phyloP scores from a whole-genome alignment of 2,329 filamentous ascomycete genomes.

The Ascochyta lentis region DNA sequence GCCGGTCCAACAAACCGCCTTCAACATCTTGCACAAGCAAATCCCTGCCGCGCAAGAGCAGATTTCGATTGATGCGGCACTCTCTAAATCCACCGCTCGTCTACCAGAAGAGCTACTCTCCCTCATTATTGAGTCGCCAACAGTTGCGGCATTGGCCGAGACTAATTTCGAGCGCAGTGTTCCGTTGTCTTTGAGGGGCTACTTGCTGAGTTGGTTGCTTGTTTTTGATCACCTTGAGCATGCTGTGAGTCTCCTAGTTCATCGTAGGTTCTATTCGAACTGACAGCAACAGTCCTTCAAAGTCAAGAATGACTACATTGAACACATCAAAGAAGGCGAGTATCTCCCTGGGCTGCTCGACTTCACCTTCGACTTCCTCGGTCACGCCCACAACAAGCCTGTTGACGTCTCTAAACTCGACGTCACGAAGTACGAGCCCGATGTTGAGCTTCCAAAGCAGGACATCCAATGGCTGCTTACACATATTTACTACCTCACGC shows the following conservation, averaged over 20 bases:
- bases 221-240: slow-evolving; percentile 84
- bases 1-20: slow-evolving; percentile 80
- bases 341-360: slow-evolving; percentile 73
- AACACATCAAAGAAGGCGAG: slow-evolving; percentile 76
- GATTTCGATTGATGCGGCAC: slow-evolving; percentile 75
- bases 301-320: slow-evolving; percentile 80
- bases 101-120: slow-evolving; percentile 87
- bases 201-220: slow-evolving; percentile 87
- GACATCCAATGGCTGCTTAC: slow-evolving; percentile 84
- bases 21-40: slow-evolving; percentile 78
- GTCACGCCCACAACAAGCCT: slow-evolving; percentile 75
- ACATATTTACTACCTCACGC: slow-evolving; percentile 82
- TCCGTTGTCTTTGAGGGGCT: slow-evolving; percentile 74
- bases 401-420: slow-evolving; percentile 75
- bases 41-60: slow-evolving; percentile 81
- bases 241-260: slow-evolving; percentile 55
- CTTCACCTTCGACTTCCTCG: slow-evolving; percentile 84
- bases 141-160: slow-evolving; percentile 70
- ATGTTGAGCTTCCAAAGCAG: slow-evolving; percentile 68
- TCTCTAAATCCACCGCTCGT: slow-evolving; percentile 74
- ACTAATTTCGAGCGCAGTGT: slow-evolving; percentile 69
- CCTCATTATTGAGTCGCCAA: slow-evolving; percentile 79
- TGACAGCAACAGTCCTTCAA: slow-evolving; percentile 68
- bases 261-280: no score
- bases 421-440: slow-evolving; percentile 67